These are phyloP conservation scores for Pythium brassicae DNA, from an alignment of 352 stramenopile genomes.

Conservation along the genomic window DNA sequence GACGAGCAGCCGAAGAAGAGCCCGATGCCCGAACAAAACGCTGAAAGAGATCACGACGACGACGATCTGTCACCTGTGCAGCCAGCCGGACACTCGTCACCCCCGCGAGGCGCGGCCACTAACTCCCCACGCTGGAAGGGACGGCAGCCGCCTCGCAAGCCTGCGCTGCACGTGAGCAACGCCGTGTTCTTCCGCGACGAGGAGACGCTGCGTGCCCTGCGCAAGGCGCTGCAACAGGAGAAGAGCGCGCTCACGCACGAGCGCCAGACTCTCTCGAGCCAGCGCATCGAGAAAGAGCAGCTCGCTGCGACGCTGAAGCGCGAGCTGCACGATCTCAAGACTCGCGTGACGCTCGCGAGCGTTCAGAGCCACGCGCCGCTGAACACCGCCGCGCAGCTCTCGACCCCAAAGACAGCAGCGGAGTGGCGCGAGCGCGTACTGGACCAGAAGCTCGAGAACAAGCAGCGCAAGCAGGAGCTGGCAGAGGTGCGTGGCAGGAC, in stretches of 20 bases:
- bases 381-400: neutral
- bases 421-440: constrained; percentile 44
- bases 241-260: constrained; percentile 32
- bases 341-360: constrained; percentile 37
- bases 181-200: constrained; percentile 54
- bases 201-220: constrained; percentile 43
- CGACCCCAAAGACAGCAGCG: constrained; percentile 17
- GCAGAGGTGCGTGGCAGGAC: constrained; percentile 11
- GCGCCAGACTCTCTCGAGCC: constrained; percentile 21
- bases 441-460: constrained; percentile 43
- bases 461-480: constrained; percentile 27
- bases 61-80: neutral
- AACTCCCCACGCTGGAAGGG: neutral
- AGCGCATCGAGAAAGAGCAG: constrained; percentile 34
- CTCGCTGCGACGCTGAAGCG: constrained; percentile 28
- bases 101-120: neutral
- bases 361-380: constrained; percentile 5
- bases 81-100: neutral
- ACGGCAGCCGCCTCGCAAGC: constrained; percentile 13
- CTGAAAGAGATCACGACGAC: neutral
- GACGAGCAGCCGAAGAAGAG: constrained; percentile 13
- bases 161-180: constrained; percentile 18
- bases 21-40: constrained; percentile 12
- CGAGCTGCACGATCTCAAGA: constrained; percentile 52
- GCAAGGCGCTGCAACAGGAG: constrained; percentile 27